These are phyloP conservation scores for Rutstroemia sydowiana DNA, from an alignment of 2,329 filamentous ascomycete species.

Conservation along the genomic window DNA sequence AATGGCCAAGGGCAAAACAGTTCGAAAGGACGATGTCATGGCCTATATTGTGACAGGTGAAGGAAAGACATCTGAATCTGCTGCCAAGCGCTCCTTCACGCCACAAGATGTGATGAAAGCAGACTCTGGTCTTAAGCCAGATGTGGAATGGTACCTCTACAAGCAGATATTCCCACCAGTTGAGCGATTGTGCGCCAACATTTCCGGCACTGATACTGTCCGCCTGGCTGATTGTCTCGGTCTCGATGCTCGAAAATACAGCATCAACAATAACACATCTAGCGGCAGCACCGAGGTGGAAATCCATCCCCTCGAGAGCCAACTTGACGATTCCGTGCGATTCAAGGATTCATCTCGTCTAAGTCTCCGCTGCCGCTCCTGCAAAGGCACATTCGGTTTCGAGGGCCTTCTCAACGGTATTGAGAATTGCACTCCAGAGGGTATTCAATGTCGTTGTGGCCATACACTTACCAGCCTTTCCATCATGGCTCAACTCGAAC, in stretches of 20 bases:
- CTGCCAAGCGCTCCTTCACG: conserved; percentile 83
- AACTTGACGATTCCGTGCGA: conserved; percentile 84
- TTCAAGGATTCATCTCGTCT: conserved; percentile 77
- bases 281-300: conserved; percentile 52
- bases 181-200: conserved; percentile 94
- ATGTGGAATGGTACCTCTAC: conserved; percentile 96
- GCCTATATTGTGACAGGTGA: conserved; percentile 87
- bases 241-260: conserved; percentile 82
- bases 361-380: conserved; percentile 71
- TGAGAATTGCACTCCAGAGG: conserved; percentile 60
- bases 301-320: conserved; percentile 86
- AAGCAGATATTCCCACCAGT: conserved; percentile 98
- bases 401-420: conserved; percentile 61
- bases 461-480: conserved; percentile 60
- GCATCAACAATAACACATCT: conserved; percentile 53
- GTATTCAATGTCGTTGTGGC: conserved; percentile 69
- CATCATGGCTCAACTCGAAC: conserved; percentile 80
- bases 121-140: conserved; percentile 69
- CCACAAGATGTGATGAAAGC: conserved; percentile 77
- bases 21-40: conserved; percentile 93
- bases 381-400: conserved; percentile 65
- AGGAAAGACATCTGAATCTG: conserved; percentile 53
- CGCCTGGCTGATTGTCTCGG: conserved; percentile 90
- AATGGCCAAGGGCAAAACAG: conserved; percentile 74
- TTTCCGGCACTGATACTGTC: conserved; percentile 82